Conservation (phyloP, 2,329 filamentous ascomycete species). For the Teratosphaeria viscida region DNA sequence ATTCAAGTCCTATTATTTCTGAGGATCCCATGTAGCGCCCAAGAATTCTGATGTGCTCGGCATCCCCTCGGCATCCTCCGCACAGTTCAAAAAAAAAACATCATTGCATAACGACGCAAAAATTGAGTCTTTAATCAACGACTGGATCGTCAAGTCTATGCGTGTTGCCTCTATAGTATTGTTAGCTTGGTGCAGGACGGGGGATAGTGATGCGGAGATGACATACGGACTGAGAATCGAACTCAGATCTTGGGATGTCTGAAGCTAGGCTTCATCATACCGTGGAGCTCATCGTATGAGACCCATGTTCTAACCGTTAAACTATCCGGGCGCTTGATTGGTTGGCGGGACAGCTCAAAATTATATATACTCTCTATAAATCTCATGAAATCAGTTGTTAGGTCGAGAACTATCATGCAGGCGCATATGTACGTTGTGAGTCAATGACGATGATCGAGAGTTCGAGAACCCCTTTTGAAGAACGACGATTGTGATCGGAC, state of each 20-base stretch:
- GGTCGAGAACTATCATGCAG: too few relatives aligned
- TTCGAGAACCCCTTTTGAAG: too few relatives aligned
- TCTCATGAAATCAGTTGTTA: neutral
- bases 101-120: neutral
- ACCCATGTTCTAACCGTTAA: slow-evolving; percentile 13
- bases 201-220: too few relatives aligned
- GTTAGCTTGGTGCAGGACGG: neutral
- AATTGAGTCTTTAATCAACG: neutral
- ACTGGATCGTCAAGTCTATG: neutral
- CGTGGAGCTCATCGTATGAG: slow-evolving; percentile 4
- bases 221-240: slow-evolving; percentile 6
- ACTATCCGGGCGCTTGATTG: slow-evolving; percentile 5
- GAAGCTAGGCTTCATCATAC: slow-evolving; percentile 4
- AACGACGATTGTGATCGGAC: too few relatives aligned
- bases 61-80: too few relatives aligned
- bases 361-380: neutral
- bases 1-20: neutral
- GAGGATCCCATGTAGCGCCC: neutral
- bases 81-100: neutral
- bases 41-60: neutral
- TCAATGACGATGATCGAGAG: too few relatives aligned
- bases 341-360: neutral
- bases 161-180: neutral
- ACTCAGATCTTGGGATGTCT: slow-evolving; percentile 8
- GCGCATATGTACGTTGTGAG: too few relatives aligned